Evolutionary conservation across 257 asterid genomes (phyloP).

Genomic region (Coffea eugenioides): DNA sequence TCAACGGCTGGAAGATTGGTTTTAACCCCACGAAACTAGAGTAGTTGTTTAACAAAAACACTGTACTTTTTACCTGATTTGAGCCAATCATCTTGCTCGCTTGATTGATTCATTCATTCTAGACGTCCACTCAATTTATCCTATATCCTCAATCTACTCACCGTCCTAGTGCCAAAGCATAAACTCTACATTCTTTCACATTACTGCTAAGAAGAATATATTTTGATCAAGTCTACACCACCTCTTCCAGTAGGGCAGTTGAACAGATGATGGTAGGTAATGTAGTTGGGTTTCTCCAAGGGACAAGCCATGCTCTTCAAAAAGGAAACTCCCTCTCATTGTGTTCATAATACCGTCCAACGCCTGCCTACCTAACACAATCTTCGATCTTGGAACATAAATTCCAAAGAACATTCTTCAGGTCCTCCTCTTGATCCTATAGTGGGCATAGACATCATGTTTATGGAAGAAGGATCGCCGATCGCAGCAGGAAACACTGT

Average conservation of each 20-base stretch:
- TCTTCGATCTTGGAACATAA: conserved; percentile 17
- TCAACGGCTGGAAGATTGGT: conserved; percentile 13
- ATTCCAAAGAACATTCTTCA: conserved; percentile 18
- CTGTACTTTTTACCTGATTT: conserved; percentile 16
- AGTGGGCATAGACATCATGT: background rate
- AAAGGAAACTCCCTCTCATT: conserved; percentile 7
- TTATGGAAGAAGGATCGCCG: conserved; percentile 24
- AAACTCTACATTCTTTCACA: background rate
- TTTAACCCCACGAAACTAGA: conserved; percentile 19
- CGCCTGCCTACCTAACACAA: conserved; percentile 35
- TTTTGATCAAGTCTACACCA: conserved; percentile 20
- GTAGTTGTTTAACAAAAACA: conserved; percentile 24
- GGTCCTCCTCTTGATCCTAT: conserved; percentile 6
- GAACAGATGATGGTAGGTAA: conserved; percentile 43
- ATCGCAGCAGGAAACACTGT: background rate
- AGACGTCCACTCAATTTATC: background rate
- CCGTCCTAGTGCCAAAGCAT: background rate
- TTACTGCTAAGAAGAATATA: background rate
- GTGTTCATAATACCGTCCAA: conserved; percentile 26
- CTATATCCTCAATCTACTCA: background rate
- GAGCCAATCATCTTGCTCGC: conserved; percentile 15
- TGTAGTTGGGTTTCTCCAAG: conserved; percentile 33
- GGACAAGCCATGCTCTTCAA: conserved; percentile 21
- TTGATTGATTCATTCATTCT: background rate
- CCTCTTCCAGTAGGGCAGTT: conserved; percentile 38